phyloP scores from a whole-genome alignment of 495 filamentous ascomycete genomes.

The Terfezia claveryi region DNA sequence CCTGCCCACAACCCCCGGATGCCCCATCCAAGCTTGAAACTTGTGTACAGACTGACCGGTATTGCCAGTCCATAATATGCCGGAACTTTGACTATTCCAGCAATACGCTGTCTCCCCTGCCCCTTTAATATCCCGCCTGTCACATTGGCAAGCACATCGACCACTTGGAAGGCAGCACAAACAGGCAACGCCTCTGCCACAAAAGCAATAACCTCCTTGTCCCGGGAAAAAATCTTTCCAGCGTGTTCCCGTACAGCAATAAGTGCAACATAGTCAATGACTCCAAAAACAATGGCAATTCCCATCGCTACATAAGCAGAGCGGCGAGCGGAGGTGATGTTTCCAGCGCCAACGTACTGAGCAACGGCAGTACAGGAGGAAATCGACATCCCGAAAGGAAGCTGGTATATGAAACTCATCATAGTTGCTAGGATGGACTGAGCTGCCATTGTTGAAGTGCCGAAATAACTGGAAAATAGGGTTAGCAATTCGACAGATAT shows the following conservation, averaged over 20 bases:
- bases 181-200: conserved; percentile 54
- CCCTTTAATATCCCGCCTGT: conserved; percentile 71
- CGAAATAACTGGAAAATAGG: conserved; percentile 46
- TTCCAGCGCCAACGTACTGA: conserved; percentile 43
- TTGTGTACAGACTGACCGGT: conserved; percentile 57
- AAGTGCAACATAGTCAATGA: conserved; percentile 54
- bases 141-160: conserved; percentile 54
- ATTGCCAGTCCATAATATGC: conserved; percentile 55
- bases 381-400: conserved; percentile 39
- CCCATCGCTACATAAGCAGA: conserved; percentile 36
- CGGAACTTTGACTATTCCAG: background rate
- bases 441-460: conserved; percentile 43
- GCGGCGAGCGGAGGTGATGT: conserved; percentile 46
- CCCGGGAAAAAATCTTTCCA: conserved; percentile 56
- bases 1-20: conserved; percentile 63
- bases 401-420: conserved; percentile 33
- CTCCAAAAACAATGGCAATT: conserved; percentile 41
- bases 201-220: conserved; percentile 52
- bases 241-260: conserved; percentile 41
- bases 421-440: conserved; percentile 36
- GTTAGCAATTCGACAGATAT: conserved; percentile 66
- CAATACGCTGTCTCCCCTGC: conserved; percentile 54
- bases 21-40: conserved; percentile 50
- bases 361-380: conserved; percentile 40
- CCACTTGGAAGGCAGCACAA: conserved; percentile 68